Evolutionary conservation across 1,284 basidiomycete species (phyloP).

Genomic region (Ustilago shanxiensis): DNA sequence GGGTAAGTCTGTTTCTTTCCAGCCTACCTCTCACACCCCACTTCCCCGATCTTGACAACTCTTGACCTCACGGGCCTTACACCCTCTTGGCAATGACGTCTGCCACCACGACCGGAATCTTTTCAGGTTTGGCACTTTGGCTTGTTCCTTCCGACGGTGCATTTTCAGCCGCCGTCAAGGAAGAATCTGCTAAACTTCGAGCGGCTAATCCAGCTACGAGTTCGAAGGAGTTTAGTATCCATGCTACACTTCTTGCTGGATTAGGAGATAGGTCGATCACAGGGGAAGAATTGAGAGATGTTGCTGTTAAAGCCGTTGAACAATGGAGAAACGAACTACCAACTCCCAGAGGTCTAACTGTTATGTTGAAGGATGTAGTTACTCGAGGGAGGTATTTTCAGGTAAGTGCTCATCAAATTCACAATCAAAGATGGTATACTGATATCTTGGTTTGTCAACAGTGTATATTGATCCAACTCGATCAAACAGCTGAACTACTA

Average conservation of each 20-base stretch:
- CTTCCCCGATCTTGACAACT: too few relatives aligned
- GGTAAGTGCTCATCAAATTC: conserved; percentile 15
- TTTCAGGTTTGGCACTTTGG: conserved; percentile 45
- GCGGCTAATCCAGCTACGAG: not conserved
- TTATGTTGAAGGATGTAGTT: conserved; percentile 18
- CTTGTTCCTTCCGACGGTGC: conserved; percentile 10
- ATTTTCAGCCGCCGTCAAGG: not conserved
- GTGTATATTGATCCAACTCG: conserved; percentile 29
- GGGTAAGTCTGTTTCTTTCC: not conserved
- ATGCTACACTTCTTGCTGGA: conserved; percentile 41
- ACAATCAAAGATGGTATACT: too few relatives aligned
- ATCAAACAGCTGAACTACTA: not conserved
- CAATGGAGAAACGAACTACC: not conserved
- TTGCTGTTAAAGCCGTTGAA: not conserved
- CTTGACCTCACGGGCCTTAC: too few relatives aligned
- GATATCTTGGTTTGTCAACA: too few relatives aligned
- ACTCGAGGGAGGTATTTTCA: conserved; percentile 36
- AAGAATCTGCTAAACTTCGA: conserved; percentile 4
- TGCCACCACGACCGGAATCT: conserved; percentile 7
- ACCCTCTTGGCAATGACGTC: not conserved
- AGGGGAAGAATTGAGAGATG: not conserved
- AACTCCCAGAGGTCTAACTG: not conserved
- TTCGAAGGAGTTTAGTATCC: conserved; percentile 20
- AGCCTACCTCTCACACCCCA: too few relatives aligned
- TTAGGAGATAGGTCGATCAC: conserved; percentile 16